phyloP scores from a whole-genome alignment of 768 basidiomycete genomes.

The Xanthoconium stramineum region DNA sequence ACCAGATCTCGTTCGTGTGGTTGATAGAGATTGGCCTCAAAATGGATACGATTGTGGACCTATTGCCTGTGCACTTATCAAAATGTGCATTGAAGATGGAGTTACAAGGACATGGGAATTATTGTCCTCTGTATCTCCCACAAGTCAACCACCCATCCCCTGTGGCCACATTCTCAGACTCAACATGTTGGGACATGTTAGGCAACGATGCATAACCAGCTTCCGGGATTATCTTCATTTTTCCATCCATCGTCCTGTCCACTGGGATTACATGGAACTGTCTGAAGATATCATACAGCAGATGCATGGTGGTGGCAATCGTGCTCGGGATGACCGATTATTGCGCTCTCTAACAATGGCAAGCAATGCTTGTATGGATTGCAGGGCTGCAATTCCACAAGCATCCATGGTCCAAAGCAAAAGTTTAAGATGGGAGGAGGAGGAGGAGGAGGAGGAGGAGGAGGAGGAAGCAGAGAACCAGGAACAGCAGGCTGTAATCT shows the following conservation, averaged over 20 bases:
- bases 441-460: no score
- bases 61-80: neutral
- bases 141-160: neutral
- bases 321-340: neutral
- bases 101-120: neutral
- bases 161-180: neutral
- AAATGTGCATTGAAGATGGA: neutral
- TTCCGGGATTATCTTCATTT: constrained; percentile 1
- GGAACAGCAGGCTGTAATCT: no score
- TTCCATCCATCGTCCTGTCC: no score
- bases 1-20: neutral
- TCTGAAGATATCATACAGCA: neutral
- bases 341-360: neutral
- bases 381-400: neutral
- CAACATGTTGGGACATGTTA: neutral
- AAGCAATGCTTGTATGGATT: neutral
- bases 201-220: neutral
- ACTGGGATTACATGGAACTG: neutral
- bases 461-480: no score
- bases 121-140: neutral
- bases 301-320: neutral
- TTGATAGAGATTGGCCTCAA: neutral
- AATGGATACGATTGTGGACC: constrained; percentile 11
- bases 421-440: no score
- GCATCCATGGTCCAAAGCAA: no score